Conservation (phyloP, 2,329 filamentous ascomycete species). For the Botryotinia calthae region DNA sequence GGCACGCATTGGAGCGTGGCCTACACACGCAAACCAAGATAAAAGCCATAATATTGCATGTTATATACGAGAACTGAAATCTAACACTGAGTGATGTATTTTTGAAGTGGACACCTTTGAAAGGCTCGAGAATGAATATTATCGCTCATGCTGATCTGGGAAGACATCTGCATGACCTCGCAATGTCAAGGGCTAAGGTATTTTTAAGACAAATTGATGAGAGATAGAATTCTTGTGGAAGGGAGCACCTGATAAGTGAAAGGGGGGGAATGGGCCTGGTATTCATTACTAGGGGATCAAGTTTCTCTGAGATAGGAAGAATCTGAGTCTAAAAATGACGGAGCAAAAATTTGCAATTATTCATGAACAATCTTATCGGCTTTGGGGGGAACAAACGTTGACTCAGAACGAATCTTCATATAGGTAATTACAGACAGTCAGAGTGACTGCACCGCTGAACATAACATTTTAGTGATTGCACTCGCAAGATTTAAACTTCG, state of each 20-base stretch:
- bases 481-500: neutral
- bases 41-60: neutral
- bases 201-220: neutral
- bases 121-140: neutral
- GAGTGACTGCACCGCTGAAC: neutral
- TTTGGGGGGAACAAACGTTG: fast-evolving
- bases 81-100: neutral
- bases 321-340: neutral
- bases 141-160: neutral
- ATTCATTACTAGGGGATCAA: neutral
- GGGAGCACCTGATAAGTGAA: neutral
- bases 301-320: neutral
- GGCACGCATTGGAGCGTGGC: neutral
- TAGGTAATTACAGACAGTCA: neutral
- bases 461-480: neutral
- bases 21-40: neutral
- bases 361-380: neutral
- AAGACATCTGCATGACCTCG: neutral
- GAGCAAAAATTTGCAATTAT: neutral
- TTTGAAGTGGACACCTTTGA: too few species aligned
- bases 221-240: neutral
- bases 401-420: neutral
- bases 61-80: neutral
- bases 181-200: fast-evolving
- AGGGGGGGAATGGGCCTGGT: too few species aligned